Base-by-base conservation (phyloP, 2,329 filamentous ascomycete species). In the Penicillium sp. region DNA sequence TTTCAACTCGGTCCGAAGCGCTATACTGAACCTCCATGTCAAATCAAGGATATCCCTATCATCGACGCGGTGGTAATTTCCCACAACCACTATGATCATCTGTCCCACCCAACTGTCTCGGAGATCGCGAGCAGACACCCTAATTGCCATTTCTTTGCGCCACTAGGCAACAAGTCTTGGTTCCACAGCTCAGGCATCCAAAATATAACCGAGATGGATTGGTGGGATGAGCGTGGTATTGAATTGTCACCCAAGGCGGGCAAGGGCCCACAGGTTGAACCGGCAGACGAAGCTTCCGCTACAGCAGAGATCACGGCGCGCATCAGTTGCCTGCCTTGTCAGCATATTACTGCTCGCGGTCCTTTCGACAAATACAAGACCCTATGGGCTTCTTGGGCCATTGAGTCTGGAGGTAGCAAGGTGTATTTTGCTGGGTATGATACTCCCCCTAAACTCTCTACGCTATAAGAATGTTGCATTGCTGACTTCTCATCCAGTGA, bases 61-160 rank as follows among this genome's bases (percentile, higher is more conserved):
- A 73, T 80, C 60, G 71, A 80, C 66, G 73, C 75, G 9, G 72
- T 90, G 10, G 78, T 94, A 51, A 96, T 96, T 63, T 90, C 87
- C 17, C 92, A 97, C 75, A 91, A 87, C 65, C 93, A 97, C 75
- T 97, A 97, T 72, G 93, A 97, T 73, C 93, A 97, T 69, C 79
- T 97, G 12, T 93, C 89, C 1, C 85, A 91, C 65, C 82, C 85
- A 0, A 91, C 88, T 0, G 83, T 96, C 22, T 80, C 83, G 58
- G 84, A 90, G 64, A 82, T 97, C 50, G 80, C 85, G 52, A 81
- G 84, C 62, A 79, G 82, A 50, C 86, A 94, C 67, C 91, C 91
- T 0, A 82, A 88, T 14, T 91, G 85, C 38, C 90, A 95, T 61
- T 97, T 94, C 76, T 94, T 96, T 61, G 91, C 91, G 22, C 90